Evolutionary conservation across 352 stramenopile genomes (phyloP).

Genomic region (Globisporangium middletonii): DNA sequence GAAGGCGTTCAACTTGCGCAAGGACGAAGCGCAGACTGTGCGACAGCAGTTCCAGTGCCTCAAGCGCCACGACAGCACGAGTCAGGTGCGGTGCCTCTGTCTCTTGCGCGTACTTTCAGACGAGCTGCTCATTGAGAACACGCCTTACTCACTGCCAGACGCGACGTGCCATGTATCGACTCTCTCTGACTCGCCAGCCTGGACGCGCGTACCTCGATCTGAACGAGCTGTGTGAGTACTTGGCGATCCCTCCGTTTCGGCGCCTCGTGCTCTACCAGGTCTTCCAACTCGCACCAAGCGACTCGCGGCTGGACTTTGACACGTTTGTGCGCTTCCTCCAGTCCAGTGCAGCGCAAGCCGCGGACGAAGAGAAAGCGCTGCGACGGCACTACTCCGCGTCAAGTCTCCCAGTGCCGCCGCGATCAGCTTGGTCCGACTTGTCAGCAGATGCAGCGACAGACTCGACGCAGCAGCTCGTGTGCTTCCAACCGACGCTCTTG

Average conservation of each 20-base stretch:
- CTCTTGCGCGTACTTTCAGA: background rate
- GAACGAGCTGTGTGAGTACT: conserved; percentile 57
- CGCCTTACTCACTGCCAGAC: too few species aligned
- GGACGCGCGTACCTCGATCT: conserved; percentile 39
- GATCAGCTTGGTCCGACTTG: background rate
- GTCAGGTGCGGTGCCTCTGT: conserved; percentile 5
- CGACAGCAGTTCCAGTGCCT: conserved; percentile 63
- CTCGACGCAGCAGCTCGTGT: conserved; percentile 22
- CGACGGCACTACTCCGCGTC: conserved; percentile 6
- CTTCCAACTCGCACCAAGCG: conserved; percentile 31
- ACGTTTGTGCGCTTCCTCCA: conserved; percentile 66
- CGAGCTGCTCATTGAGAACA: background rate
- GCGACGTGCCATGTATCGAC: background rate
- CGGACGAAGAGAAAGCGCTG: conserved; percentile 32
- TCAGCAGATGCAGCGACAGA: too few species aligned
- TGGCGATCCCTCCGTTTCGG: conserved; percentile 62
- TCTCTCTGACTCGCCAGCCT: conserved; percentile 6
- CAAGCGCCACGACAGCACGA: conserved; percentile 18
- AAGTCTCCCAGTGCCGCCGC: conserved; percentile 20
- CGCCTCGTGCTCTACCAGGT: conserved; percentile 49
- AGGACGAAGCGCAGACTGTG: conserved; percentile 41
- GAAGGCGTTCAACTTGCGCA: conserved; percentile 77
- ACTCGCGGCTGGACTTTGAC: conserved; percentile 41
- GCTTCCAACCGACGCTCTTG: conserved; percentile 38
- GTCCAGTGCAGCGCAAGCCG: conserved; percentile 41